Percentiles rank a stretch among this genome's conserved stretches.
Evolutionary conservation across 2,329 filamentous ascomycete species (phyloP).

Genomic region (Juglanconis oblonga): DNA sequence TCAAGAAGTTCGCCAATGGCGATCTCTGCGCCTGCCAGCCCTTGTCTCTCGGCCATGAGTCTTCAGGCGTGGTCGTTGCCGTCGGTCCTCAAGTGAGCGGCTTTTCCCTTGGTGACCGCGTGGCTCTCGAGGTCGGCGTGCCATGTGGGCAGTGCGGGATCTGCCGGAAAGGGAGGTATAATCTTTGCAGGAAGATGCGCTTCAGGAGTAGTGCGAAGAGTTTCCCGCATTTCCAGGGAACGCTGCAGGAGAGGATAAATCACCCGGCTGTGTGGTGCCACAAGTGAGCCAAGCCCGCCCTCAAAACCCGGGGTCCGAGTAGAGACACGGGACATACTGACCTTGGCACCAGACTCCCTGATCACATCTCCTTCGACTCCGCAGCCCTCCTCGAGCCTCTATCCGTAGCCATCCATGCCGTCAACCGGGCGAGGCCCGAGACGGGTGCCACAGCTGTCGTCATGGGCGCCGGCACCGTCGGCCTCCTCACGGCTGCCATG

Average conservation of each 20-base stretch:
- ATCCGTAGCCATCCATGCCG: conserved; percentile 59
- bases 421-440: conserved; percentile 51
- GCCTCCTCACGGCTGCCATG: conserved; percentile 61
- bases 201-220: conserved; percentile 62
- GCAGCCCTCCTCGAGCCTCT: conserved; percentile 61
- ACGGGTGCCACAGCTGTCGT: conserved; percentile 58
- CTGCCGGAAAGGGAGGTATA: conserved; percentile 55
- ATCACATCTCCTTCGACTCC: conserved; percentile 55
- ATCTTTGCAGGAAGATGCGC: conserved; percentile 59
- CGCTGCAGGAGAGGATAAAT: conserved; percentile 60
- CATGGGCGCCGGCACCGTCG: conserved; percentile 63
- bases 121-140: conserved; percentile 56
- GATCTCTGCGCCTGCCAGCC: conserved; percentile 65
- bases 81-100: conserved; percentile 51
- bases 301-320: background rate
- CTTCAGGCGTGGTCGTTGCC: conserved; percentile 55
- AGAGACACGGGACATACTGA: conserved; percentile 17
- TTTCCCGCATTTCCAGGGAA: conserved; percentile 62
- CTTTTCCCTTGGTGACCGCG: conserved; percentile 54
- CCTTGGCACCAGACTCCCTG: conserved; percentile 45
- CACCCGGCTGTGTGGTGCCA: conserved; percentile 62
- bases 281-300: conserved; percentile 41
- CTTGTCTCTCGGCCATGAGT: conserved; percentile 63
- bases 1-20: conserved; percentile 70
- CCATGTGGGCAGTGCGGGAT: conserved; percentile 50